Base-by-base conservation (phyloP, 148 eudicot genomes). In the Fagopyrum homotropicum region DNA sequence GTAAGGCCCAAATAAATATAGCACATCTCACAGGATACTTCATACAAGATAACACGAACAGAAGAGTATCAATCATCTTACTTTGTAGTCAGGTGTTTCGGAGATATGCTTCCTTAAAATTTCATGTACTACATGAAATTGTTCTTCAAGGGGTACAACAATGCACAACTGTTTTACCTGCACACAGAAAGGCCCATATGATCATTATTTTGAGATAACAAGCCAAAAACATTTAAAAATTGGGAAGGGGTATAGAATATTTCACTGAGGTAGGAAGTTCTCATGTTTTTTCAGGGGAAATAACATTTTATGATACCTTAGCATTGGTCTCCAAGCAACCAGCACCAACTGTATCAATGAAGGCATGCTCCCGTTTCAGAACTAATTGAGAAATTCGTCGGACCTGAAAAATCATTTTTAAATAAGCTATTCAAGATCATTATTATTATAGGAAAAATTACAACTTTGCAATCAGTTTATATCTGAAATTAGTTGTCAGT, bases 301-400 rank as follows among this genome's bases (percentile, higher is more conserved):
- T 8, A 12, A 12, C 9, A 66, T 66, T 46, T 75, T 72, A 50
- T 45, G 56, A 54, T 86, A 93, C 98, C 97, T 90, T 87, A 30
- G 68, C 61, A 77, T 59, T 83, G 46, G 97, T 89, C 78, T 92
- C 97, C 72, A 88, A 73, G 76, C 79, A 80, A 48, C 86, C 87
- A 12, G 86, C 77, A 76, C 92, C 97, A 74, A 90, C 86, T 64
- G 86, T 83, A 77, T 92, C 88, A 45, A 95, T 81, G 77, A 81
- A 84, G n/a, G 79, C 86, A 88, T 92, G 96, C 73, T 95, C 99
- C 77, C 91, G 87, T 84, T 84, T 86, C 76, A 95, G 80, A 81
- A 95, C 96, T 79, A 95, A 92, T 82, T 95, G 99, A 72, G 96
- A 90, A 61, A 92, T 73, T 79, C 96, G 80, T 70, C 97, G 96